Evolutionary conservation across 2,329 filamentous ascomycete genomes (phyloP).

Genomic region (Botrytis sinoallii): DNA sequence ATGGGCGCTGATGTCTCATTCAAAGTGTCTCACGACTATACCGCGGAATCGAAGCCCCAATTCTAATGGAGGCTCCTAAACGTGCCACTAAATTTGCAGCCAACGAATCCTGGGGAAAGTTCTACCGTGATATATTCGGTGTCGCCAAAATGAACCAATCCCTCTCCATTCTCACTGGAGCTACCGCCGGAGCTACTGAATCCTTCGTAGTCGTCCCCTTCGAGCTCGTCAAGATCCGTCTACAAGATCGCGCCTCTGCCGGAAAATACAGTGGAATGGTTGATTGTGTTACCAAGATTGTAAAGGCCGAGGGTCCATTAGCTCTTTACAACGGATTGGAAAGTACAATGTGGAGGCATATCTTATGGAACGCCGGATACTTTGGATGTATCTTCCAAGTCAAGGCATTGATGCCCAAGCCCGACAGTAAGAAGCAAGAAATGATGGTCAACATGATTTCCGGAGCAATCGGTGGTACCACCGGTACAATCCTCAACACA

Average conservation of each 20-base stretch:
- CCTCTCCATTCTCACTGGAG: conserved; percentile 88
- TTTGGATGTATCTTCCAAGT: conserved; percentile 99
- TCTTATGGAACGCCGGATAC: conserved; percentile 92
- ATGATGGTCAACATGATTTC: conserved; percentile 85
- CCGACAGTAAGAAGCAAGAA: conserved; percentile 76
- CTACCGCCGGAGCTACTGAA: conserved; percentile 92
- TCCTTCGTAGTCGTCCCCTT: conserved; percentile 97
- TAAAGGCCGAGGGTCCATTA: conserved; percentile 77
- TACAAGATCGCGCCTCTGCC: conserved; percentile 92
- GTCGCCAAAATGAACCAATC: conserved; percentile 84
- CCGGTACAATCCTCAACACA: conserved; percentile 90
- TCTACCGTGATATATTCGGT: conserved; percentile 87
- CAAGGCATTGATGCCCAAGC: conserved; percentile 74
- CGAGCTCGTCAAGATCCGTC: conserved; percentile 95
- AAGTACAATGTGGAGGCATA: conserved; percentile 93
- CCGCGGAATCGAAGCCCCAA: conserved; percentile 91
- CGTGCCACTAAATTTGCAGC: conserved; percentile 97
- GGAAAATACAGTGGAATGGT: conserved; percentile 82
- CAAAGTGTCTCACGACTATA: conserved; percentile 64
- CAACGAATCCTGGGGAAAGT: conserved; percentile 96
- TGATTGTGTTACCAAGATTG: conserved; percentile 77
- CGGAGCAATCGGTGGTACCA: conserved; percentile 82
- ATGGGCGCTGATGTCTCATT: background rate
- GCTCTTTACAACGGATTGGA: conserved; percentile 96
- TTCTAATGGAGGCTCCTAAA: conserved; percentile 97